These are phyloP conservation scores for Flaveria sonorensis DNA, from an alignment of 129 eudicot species.

Conservation along the genomic window DNA sequence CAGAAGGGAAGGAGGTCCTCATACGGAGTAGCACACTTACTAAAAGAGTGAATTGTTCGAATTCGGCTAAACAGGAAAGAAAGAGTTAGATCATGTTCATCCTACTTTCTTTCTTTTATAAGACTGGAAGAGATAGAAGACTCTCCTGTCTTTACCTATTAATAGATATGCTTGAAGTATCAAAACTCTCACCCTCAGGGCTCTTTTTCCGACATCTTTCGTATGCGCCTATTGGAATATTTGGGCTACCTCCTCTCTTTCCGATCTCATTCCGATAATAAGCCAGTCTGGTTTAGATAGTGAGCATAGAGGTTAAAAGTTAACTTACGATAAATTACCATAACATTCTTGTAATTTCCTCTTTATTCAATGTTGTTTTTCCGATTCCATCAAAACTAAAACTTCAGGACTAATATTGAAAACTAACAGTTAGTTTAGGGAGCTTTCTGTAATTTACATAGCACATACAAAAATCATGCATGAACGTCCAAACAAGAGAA, in stretches of 20 bases:
- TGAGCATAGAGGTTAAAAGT: neutral
- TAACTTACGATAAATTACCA: too few species aligned
- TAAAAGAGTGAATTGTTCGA: too few species aligned
- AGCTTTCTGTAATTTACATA: neutral
- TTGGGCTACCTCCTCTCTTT: constrained; percentile 17
- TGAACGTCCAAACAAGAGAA: constrained; percentile 18
- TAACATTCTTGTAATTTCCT: too few species aligned
- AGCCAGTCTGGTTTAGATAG: neutral
- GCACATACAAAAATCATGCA: constrained; percentile 19
- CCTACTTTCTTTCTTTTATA: too few species aligned
- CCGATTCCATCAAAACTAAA: neutral
- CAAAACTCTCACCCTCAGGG: too few species aligned
- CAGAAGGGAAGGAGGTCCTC: neutral
- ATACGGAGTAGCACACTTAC: too few species aligned
- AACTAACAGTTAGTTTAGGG: neutral
- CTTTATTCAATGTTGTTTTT: too few species aligned
- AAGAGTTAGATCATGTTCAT: too few species aligned
- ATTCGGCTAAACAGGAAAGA: too few species aligned
- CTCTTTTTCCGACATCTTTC: neutral
- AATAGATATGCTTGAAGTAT: too few species aligned
- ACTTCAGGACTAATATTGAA: neutral
- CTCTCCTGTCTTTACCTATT: too few species aligned
- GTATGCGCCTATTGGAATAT: constrained; percentile 3
- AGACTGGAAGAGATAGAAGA: too few species aligned
- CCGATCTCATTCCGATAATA: constrained; percentile 13